Evolutionary conservation across 2,329 filamentous ascomycete species (phyloP).

Genomic region (Pleoardoris graminearum): DNA sequence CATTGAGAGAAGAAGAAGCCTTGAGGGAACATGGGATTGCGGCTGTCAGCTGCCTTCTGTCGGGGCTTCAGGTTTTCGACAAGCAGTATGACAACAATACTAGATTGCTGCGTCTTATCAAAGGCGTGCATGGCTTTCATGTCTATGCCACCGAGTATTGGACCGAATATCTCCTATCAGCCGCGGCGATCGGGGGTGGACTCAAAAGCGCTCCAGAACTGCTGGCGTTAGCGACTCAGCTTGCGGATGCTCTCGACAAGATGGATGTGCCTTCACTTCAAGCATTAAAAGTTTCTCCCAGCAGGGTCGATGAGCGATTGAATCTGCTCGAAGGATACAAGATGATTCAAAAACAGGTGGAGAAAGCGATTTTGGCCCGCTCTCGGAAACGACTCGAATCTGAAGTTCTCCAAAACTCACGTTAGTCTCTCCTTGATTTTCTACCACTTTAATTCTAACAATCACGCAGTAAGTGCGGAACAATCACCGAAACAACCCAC

Average conservation of each 20-base stretch:
- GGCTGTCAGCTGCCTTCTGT: conserved; percentile 11
- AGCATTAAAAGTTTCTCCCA: background rate
- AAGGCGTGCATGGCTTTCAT: conserved; percentile 20
- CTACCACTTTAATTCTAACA: too few species aligned
- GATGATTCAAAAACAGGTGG: too few species aligned
- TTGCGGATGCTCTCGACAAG: background rate
- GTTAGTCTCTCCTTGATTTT: too few species aligned
- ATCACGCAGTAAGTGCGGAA: too few species aligned
- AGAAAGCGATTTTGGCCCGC: too few species aligned
- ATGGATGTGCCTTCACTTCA: background rate
- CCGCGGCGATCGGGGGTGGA: conserved; percentile 1
- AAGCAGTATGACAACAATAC: conserved; percentile 1
- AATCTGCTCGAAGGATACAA: too few species aligned
- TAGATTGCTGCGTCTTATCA: conserved; percentile 13
- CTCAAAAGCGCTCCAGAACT: conserved; percentile 2
- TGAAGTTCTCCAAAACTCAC: too few species aligned
- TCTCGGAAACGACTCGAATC: too few species aligned
- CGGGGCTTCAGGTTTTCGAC: conserved; percentile 10
- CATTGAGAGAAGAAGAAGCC: conserved; percentile 4
- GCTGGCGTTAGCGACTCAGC: background rate
- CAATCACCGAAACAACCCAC: too few species aligned
- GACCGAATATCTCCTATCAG: conserved; percentile 16
- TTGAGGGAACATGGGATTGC: conserved; percentile 12
- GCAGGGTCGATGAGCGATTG: too few species aligned
- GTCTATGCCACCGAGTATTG: conserved; percentile 21